These are phyloP conservation scores for Puccinia coronata DNA, from an alignment of 1,284 basidiomycete genomes.

Conservation along the genomic window DNA sequence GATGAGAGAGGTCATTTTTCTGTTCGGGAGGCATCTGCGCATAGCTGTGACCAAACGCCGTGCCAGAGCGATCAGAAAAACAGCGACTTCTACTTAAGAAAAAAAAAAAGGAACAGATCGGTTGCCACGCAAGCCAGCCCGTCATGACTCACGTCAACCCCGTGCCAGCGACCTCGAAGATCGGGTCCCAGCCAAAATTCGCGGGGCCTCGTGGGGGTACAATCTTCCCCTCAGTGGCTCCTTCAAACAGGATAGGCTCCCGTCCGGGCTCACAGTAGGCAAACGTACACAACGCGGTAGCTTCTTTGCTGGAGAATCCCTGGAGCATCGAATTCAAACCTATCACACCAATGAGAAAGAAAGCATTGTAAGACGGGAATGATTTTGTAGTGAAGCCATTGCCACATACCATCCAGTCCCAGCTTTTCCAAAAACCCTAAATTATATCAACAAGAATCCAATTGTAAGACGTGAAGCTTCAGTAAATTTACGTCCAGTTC, in stretches of 20 bases:
- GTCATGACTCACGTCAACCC: constrained; percentile 70
- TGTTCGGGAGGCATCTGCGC: constrained; percentile 86
- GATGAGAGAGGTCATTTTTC: constrained; percentile 87
- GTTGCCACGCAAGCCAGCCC: neutral
- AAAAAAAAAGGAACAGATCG: constrained; percentile 4
- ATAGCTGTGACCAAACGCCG: no score
- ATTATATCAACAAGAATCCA: no score
- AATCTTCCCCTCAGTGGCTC: constrained; percentile 80
- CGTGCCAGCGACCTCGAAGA: constrained; percentile 74
- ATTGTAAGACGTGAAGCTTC: no score
- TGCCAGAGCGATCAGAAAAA: no score
- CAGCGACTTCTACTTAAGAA: neutral
- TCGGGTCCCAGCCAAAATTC: constrained; percentile 84
- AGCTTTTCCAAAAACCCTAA: constrained; percentile 69
- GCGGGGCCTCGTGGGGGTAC: constrained; percentile 78
- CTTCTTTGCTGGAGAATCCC: constrained; percentile 78
- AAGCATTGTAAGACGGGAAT: neutral
- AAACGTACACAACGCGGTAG: constrained; percentile 91
- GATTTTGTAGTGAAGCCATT: neutral
- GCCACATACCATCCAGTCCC: constrained; percentile 70
- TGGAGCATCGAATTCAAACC: constrained; percentile 83
- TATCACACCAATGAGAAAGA: constrained; percentile 51
- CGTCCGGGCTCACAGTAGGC: constrained; percentile 79
- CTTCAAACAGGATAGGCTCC: constrained; percentile 86
- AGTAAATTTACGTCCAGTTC: constrained; percentile 23